Evolutionary conservation across 2,329 filamentous ascomycete species (phyloP), one percentile per base, ranked within the genome.

Genomic region (Pseudonectria foliicola): DNA sequence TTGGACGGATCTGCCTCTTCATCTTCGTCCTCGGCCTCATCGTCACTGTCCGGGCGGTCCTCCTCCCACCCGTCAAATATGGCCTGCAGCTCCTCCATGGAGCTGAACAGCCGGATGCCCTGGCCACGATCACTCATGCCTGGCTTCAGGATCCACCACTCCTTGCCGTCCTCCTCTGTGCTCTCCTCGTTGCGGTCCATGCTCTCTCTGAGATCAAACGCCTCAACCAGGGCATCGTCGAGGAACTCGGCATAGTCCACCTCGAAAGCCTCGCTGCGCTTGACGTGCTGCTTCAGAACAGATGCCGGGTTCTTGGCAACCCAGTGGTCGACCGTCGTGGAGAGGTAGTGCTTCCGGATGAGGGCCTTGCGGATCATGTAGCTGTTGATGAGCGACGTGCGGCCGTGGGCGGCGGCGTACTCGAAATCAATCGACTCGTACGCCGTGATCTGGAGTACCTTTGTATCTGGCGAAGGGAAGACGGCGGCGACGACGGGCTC

Each of bases 121-220:
- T 95, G 89, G 0, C 90, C 92, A 15, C 90, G 76, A 56, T 98
- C 92, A 59, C 87, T 95, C 92, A 98, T 96, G 7, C 90, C 84
- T 1, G 92, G 90, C 63, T 98, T 98, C 40, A 98, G 61, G 46
- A 98, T 96, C 92, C 92, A 98, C 90, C 90, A 98, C 56, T 93
- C 79, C 39, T 73, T 71, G 27, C 73, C 64, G 24, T 21, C 36
- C 1, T 37, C 27, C 21, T 61, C 42, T 0, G 37, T 47, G 2
- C 50, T 47, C 4, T 36, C 32, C 2, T 59, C 61, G 49, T 95
- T 95, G 29, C 69, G 70, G 23, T 75, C 74, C 59, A 93, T 72
- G 48, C 84, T 89, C 37, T 86, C 85, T 13, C 81, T 73, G 33
- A 98, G 63, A 53, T 96, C 92, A 57, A 83, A 96, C 0, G 85